Percentiles rank a stretch among this genome's conserved stretches.
phyloP scores from a whole-genome alignment of 73 alveolate species.

The Effrenium voratum region DNA sequence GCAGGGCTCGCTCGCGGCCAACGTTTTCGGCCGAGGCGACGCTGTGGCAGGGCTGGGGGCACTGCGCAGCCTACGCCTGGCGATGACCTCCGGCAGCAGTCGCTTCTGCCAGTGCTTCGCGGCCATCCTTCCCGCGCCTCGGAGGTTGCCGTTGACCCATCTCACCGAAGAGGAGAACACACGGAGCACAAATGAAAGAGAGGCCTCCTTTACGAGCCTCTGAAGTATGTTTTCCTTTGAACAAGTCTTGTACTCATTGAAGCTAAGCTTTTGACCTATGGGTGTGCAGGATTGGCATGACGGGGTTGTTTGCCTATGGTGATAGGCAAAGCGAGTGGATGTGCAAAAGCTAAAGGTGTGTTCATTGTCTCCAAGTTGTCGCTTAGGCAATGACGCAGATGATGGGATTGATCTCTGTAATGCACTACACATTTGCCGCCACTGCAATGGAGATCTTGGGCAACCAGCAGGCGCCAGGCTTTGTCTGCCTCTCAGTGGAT shows the following conservation, averaged over 20 bases:
- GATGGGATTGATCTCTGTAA: conserved; percentile 78
- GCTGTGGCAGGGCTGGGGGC: conserved; percentile 72
- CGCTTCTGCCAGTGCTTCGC: conserved; percentile 84
- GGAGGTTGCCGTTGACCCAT: neutral
- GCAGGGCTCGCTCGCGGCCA: too few species aligned
- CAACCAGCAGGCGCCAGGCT: conserved; percentile 48
- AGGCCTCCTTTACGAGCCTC: too few species aligned
- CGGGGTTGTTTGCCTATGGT: too few species aligned
- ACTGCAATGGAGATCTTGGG: conserved; percentile 66
- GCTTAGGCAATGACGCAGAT: conserved; percentile 76
- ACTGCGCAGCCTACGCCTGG: conserved; percentile 74
- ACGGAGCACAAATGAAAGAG: too few species aligned
- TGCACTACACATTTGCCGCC: conserved; percentile 79
- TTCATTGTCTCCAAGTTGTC: neutral
- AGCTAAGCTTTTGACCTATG: too few species aligned
- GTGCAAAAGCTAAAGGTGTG: neutral
- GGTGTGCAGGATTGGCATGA: too few species aligned
- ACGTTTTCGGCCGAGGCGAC: conserved; percentile 2
- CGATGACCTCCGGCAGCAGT: conserved; percentile 50
- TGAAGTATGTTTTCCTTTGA: too few species aligned
- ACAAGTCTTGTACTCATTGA: too few species aligned
- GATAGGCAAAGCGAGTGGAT: too few species aligned
- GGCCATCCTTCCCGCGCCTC: conserved; percentile 23
- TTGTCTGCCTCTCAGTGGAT: conserved; percentile 28
- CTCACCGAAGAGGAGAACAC: too few species aligned